Percentiles rank a stretch among this genome's conserved stretches.
Conservation (phyloP, 257 asterid genomes). For the Cinchona pubescens region DNA sequence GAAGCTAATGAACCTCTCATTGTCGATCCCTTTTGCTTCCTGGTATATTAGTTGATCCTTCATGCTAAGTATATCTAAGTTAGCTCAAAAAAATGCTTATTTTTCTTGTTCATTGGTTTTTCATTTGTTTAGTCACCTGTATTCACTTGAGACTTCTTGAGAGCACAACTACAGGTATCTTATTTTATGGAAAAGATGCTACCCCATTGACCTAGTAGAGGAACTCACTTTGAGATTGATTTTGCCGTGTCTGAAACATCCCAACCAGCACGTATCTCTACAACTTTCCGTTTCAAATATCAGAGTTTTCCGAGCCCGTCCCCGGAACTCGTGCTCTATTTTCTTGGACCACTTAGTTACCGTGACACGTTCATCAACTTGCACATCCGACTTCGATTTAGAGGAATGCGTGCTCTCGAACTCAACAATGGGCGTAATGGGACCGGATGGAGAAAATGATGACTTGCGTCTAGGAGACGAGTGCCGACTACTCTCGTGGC, state of each 20-base stretch:
- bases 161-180: neutral
- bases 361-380: slow-evolving; percentile 77
- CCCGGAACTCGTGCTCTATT: slow-evolving; percentile 36
- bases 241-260: slow-evolving; percentile 61
- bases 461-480: slow-evolving; percentile 52
- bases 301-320: slow-evolving; percentile 46
- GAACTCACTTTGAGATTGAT: slow-evolving; percentile 58
- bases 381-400: slow-evolving; percentile 69
- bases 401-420: slow-evolving; percentile 38
- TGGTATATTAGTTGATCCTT: neutral
- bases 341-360: slow-evolving; percentile 91
- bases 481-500: slow-evolving; percentile 66
- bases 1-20: neutral
- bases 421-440: slow-evolving; percentile 56
- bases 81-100: neutral
- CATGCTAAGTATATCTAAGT: neutral
- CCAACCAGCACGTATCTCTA: slow-evolving; percentile 57
- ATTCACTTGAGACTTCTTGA: no score
- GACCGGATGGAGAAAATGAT: slow-evolving; percentile 54
- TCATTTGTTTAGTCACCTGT: neutral
- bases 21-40: neutral
- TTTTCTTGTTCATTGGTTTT: neutral
- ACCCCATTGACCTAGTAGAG: slow-evolving; percentile 2
- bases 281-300: slow-evolving; percentile 65
- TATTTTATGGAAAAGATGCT: neutral